Conservation (phyloP, 495 filamentous ascomycete species). For the Bombardia bombarda region DNA sequence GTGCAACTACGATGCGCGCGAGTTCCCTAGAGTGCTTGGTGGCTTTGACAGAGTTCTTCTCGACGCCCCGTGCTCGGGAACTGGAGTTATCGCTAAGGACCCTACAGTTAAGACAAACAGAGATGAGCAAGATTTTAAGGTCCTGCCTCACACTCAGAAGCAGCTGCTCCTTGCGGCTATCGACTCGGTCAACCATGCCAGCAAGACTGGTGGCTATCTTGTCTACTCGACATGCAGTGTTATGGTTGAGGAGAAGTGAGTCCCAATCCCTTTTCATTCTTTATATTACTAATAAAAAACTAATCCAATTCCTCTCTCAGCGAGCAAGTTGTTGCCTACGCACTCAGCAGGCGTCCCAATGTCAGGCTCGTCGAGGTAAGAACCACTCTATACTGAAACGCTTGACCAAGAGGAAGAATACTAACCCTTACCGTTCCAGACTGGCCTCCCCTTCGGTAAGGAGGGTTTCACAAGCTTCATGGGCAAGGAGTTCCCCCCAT, state of each 20-base stretch:
- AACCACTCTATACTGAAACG: not conserved
- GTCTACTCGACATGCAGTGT: slow-evolving; percentile 79
- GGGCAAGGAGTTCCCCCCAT: slow-evolving; percentile 81
- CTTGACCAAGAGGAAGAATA: not conserved
- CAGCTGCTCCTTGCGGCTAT: slow-evolving; percentile 90
- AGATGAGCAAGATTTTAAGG: slow-evolving; percentile 84
- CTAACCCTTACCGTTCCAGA: slow-evolving; percentile 28
- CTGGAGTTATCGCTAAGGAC: slow-evolving; percentile 89
- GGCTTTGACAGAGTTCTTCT: slow-evolving; percentile 65
- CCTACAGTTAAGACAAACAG: slow-evolving; percentile 95
- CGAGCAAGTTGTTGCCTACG: slow-evolving; percentile 89
- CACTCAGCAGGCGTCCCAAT: slow-evolving; percentile 82
- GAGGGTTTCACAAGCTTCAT: slow-evolving; percentile 83
- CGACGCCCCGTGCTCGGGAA: slow-evolving; percentile 39
- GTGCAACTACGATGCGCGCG: slow-evolving; percentile 85
- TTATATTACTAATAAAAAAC: slow-evolving; percentile 44
- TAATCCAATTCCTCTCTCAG: slow-evolving; percentile 88
- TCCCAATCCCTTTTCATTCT: not conserved
- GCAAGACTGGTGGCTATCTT: slow-evolving; percentile 82
- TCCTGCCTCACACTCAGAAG: slow-evolving; percentile 87
- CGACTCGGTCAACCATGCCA: slow-evolving; percentile 65
- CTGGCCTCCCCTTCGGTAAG: slow-evolving; percentile 84
- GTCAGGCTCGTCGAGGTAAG: slow-evolving; percentile 71
- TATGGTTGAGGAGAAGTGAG: slow-evolving; percentile 26
- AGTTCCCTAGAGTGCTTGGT: slow-evolving; percentile 89